Evolutionary conservation across 345 rosid genomes (phyloP).

Genomic region (Hibiscus trionum): DNA sequence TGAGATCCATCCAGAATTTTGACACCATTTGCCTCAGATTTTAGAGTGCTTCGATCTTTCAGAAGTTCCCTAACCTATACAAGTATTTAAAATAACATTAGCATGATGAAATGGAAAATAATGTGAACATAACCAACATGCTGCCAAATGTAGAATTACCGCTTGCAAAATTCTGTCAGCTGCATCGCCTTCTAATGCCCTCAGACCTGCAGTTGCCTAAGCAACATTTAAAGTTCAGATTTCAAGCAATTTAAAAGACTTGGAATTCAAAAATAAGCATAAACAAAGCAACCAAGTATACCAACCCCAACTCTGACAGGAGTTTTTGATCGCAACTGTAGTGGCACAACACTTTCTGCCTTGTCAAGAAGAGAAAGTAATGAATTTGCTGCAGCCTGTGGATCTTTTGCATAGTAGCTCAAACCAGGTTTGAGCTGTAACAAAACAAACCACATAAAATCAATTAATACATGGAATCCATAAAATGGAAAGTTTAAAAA

Average conservation of each 20-base stretch:
- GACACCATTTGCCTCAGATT: slow-evolving; percentile 54
- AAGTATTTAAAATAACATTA: slow-evolving; percentile 9
- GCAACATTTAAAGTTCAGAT: slow-evolving; percentile 7
- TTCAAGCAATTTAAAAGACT: slow-evolving; percentile 4
- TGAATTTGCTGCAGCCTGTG: slow-evolving; percentile 65
- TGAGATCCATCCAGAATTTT: slow-evolving; percentile 87
- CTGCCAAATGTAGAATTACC: slow-evolving; percentile 27
- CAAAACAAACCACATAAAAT: slow-evolving; percentile 13
- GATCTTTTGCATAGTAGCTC: slow-evolving; percentile 71
- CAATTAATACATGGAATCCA: slow-evolving; percentile 12
- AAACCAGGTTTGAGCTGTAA: slow-evolving; percentile 75
- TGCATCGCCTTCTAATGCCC: slow-evolving; percentile 71
- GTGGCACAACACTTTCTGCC: slow-evolving; percentile 80
- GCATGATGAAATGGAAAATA: not conserved
- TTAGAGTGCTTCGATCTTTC: slow-evolving; percentile 67
- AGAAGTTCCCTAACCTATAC: slow-evolving; percentile 76
- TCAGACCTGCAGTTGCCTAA: slow-evolving; percentile 96
- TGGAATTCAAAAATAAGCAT: not conserved
- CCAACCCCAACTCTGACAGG: slow-evolving; percentile 98
- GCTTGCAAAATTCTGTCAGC: slow-evolving; percentile 82
- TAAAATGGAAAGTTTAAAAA: not conserved
- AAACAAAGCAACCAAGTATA: not conserved
- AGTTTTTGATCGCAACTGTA: slow-evolving; percentile 55
- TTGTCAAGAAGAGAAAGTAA: slow-evolving; percentile 64
- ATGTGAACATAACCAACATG: slow-evolving; percentile 10